Conservation (phyloP, 768 basidiomycete species). For the Tulasnella sp. region DNA sequence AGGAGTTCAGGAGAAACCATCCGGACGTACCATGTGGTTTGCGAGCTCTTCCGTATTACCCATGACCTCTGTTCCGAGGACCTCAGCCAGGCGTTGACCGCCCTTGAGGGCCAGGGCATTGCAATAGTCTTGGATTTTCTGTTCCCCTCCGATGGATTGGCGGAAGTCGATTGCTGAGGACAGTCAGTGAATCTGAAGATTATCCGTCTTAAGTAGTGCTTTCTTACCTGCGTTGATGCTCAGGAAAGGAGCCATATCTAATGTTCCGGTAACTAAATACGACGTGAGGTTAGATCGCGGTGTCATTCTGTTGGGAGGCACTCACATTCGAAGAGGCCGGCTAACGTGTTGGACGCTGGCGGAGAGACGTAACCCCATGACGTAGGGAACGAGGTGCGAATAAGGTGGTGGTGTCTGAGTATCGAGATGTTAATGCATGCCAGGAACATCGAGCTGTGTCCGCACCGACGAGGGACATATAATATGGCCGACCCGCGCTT, state of each 20-base stretch:
- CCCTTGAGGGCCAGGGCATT: slow-evolving; percentile 55
- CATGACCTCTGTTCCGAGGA: slow-evolving; percentile 50
- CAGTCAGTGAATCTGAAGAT: not conserved
- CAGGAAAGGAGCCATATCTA: slow-evolving; percentile 42
- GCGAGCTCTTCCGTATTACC: slow-evolving; percentile 51
- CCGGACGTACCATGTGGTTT: slow-evolving; percentile 49
- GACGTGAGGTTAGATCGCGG: not conserved
- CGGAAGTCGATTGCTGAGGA: slow-evolving; percentile 57
- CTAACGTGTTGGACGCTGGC: slow-evolving; percentile 24
- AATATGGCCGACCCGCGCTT: slow-evolving; percentile 57
- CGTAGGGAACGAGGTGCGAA: slow-evolving; percentile 48
- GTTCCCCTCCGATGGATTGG: slow-evolving; percentile 60
- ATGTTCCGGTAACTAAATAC: slow-evolving; percentile 48
- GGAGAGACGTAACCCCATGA: slow-evolving; percentile 42
- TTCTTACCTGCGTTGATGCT: slow-evolving; percentile 41
- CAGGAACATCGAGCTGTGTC: not conserved
- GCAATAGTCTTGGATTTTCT: slow-evolving; percentile 56
- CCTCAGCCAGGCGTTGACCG: slow-evolving; percentile 44
- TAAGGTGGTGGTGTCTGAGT: slow-evolving; percentile 48
- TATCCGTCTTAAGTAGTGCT: not conserved
- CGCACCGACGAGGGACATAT: slow-evolving; percentile 56
- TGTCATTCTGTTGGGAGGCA: not conserved
- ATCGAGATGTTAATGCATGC: not conserved
- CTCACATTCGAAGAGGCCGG: slow-evolving; percentile 10
- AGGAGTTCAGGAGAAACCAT: not conserved